Evolutionary conservation across 257 asterid species (phyloP).

Genomic region (Gentiana dahurica): DNA sequence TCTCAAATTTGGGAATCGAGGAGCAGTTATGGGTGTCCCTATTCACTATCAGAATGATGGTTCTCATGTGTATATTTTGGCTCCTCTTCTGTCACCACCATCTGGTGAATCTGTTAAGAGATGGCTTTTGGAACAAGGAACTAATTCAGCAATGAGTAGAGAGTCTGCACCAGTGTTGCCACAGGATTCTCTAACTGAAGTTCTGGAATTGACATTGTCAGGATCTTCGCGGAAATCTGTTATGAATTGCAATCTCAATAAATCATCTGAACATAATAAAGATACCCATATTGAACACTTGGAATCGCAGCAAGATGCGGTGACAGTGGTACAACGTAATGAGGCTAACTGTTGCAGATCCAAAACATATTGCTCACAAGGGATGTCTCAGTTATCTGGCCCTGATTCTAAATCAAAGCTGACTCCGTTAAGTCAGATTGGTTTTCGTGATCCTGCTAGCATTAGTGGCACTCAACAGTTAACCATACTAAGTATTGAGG

Average conservation of each 20-base stretch:
- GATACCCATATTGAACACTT: constrained; percentile 18
- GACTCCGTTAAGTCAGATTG: constrained; percentile 87
- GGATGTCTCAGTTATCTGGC: constrained; percentile 81
- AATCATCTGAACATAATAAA: constrained; percentile 18
- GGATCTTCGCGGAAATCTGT: constrained; percentile 22
- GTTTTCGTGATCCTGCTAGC: constrained; percentile 87
- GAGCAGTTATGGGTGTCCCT: constrained; percentile 54
- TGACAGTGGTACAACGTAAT: constrained; percentile 7
- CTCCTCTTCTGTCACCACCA: constrained; percentile 70
- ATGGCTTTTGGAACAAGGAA: constrained; percentile 38
- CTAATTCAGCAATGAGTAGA: constrained; percentile 14
- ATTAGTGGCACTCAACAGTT: constrained; percentile 88
- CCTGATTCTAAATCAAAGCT: constrained; percentile 58
- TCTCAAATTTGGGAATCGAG: constrained; percentile 15
- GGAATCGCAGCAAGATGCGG: constrained; percentile 21
- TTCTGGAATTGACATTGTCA: constrained; percentile 20
- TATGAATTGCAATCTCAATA: constrained; percentile 16
- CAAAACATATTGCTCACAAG: constrained; percentile 33
- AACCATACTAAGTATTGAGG: constrained; percentile 72
- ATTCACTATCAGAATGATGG: constrained; percentile 71
- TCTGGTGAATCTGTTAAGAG: constrained; percentile 39
- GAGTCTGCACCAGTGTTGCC: constrained; percentile 22
- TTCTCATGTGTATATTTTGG: constrained; percentile 66
- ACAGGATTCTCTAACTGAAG: constrained; percentile 37
- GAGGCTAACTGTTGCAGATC: constrained; percentile 15